Base-by-base conservation (phyloP, 2,329 filamentous ascomycete species). In the Aspergillus tamarii region DNA sequence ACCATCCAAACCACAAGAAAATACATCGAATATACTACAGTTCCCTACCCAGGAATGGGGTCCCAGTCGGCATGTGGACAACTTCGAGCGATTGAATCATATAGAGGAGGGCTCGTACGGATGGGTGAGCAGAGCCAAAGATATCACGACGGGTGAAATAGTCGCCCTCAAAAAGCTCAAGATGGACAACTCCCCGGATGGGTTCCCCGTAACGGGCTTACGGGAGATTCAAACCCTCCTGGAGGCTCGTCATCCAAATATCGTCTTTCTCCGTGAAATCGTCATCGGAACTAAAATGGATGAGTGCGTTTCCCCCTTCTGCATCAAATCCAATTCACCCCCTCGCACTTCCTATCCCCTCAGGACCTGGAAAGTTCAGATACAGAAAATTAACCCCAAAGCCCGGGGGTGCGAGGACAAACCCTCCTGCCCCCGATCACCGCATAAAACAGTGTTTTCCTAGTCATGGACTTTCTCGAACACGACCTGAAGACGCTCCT, bases 21-120 rank as follows among this genome's bases (percentile, higher is more conserved):
- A 83, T 4, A 0, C 16, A 41, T 78, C 86, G 1, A 87, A 85
- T 67, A 82, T 96, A 2, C 79, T 97, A 48, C 88, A 91, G 12
- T 94, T 96, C 73, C 85, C 90, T 11, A 83, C 84, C 16, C 85
- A 86, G 11, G 78, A 82, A 69, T 96, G 93, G 88, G 85, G 87
- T 62, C 84, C 87, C 3, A 91, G 90, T 73, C 85, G 91, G 64
- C 91, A 91, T 75, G 90, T 96, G 30, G 91, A 94, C 73, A 90
- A 92, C 74, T 99, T 94, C 80, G 92, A 97, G 73, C 91, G 92
- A 70, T 84, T 99, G 62, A 99, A 99, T 78, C 91, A 95, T 76
- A 99, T 99, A 72, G 95, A 98, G 78, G 95, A 99, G 81, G 95
- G 95, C 41, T 93, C 93, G 10, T 99, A 99, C 78, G 95, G 95